These are phyloP conservation scores for Adansonia madagascariensis DNA, from an alignment of 441 rosid species.

Conservation along the genomic window DNA sequence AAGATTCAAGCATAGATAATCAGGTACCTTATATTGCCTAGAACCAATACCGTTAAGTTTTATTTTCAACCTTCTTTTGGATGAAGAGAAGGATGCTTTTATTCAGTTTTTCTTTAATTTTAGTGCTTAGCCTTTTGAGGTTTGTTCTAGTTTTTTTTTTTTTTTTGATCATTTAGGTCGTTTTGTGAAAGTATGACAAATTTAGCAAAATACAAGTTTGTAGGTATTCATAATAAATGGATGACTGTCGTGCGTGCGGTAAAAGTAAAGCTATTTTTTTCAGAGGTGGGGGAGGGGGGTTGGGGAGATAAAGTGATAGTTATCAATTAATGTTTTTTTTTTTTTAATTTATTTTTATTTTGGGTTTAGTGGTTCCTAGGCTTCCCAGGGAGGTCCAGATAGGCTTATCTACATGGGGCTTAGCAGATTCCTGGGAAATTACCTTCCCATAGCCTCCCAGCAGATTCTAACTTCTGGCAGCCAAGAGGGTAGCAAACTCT, in stretches of 20 bases:
- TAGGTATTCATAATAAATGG: not conserved
- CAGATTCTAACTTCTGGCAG: too few relatives aligned
- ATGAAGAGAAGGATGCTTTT: slow-evolving; percentile 8
- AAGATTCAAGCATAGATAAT: not conserved
- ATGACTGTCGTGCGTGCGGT: not conserved
- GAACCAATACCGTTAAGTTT: not conserved
- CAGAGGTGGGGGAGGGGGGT: not conserved
- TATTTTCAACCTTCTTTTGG: not conserved
- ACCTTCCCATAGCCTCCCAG: too few relatives aligned
- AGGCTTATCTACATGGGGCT: too few relatives aligned
- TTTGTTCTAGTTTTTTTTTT: not conserved
- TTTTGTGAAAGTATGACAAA: not conserved
- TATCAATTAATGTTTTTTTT: not conserved
- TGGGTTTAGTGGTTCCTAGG: too few relatives aligned
- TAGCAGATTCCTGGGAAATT: too few relatives aligned
- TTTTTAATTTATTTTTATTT: too few relatives aligned
- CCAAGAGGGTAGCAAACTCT: too few relatives aligned
- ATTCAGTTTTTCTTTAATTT: not conserved
- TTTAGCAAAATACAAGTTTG: not conserved
- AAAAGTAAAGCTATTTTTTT: not conserved
- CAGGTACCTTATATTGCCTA: not conserved
- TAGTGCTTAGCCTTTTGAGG: not conserved
- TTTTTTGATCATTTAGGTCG: too few relatives aligned
- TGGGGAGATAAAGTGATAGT: not conserved
- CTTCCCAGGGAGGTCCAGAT: too few relatives aligned